A percentile compares a stretch with the other conserved stretches of the same genome.
Evolutionary conservation across 1,139 yeast genomes (phyloP).

Genomic region (Candida neerlandica): DNA sequence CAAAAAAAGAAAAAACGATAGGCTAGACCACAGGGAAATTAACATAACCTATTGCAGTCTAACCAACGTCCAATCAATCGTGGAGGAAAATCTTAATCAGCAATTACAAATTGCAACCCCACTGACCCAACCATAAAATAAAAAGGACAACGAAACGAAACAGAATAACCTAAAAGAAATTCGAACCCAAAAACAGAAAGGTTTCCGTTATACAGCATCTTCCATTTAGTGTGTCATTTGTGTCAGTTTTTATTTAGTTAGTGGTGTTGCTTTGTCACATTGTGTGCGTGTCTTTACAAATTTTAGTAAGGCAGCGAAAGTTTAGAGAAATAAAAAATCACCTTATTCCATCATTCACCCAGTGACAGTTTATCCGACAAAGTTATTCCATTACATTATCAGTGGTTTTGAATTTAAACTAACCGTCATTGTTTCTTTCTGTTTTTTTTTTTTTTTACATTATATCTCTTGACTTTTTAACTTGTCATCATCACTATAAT

Average conservation of each 20-base stretch:
- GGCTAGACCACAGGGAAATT: too few species aligned
- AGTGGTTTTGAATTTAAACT: background rate
- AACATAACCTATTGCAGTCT: too few species aligned
- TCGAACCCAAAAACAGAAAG: too few species aligned
- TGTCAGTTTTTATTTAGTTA: background rate
- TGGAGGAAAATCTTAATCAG: background rate
- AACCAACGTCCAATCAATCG: too few species aligned
- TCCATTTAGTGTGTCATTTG: too few species aligned
- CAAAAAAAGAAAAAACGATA: too few species aligned
- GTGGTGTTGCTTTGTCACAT: too few species aligned
- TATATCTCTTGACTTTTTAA: background rate
- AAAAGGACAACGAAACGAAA: too few species aligned
- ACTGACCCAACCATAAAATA: too few species aligned
- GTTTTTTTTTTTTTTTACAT: background rate
- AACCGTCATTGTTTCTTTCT: background rate
- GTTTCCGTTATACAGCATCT: too few species aligned
- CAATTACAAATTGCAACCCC: background rate
- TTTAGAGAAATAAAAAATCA: background rate
- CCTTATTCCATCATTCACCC: constrained; percentile 2
- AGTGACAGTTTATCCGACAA: background rate
- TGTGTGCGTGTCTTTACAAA: background rate
- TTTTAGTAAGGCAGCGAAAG: too few species aligned
- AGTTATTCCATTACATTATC: background rate
- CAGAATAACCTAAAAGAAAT: too few species aligned
- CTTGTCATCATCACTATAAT: background rate